phyloP scores from a whole-genome alignment of 2,329 filamentous ascomycete species.

The Pseudocercospora eumusae region DNA sequence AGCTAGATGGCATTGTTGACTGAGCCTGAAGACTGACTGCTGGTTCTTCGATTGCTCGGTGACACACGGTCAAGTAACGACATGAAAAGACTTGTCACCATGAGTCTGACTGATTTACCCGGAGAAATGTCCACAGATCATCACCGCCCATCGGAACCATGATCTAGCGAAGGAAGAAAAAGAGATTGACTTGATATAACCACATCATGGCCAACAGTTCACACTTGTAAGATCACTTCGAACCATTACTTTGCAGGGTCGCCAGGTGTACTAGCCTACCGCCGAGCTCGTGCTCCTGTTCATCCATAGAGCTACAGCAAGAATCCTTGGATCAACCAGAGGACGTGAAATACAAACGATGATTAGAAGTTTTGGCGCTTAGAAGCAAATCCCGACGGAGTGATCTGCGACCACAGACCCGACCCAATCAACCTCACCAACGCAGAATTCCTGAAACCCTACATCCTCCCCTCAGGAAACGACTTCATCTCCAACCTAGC shows the following conservation, averaged over 20 bases:
- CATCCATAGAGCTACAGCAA: not conserved
- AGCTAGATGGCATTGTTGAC: not conserved
- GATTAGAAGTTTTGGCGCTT: not conserved
- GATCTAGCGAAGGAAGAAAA: not conserved
- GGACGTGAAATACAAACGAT: not conserved
- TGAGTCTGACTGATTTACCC: not conserved
- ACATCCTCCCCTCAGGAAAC: conserved; percentile 10
- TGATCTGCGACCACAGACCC: not conserved
- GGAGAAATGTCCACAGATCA: not conserved
- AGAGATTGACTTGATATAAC: not conserved
- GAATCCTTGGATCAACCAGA: not conserved
- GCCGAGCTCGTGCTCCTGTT: not conserved
- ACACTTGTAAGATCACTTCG: not conserved
- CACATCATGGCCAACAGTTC: not conserved
- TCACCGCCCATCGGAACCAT: not conserved
- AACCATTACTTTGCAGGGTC: too few species aligned
- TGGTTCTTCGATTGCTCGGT: not conserved
- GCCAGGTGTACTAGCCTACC: not conserved
- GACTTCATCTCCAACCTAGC: conserved; percentile 4
- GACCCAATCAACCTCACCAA: conserved; percentile 5
- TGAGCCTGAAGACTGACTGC: not conserved
- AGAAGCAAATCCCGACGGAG: not conserved
- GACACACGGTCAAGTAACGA: not conserved
- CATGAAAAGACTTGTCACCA: not conserved
- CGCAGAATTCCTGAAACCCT: conserved; percentile 9